Evolutionary conservation across 768 basidiomycete genomes (phyloP), one percentile per base, ranked within the genome.

Genomic region (Floccularia luteovirens): DNA sequence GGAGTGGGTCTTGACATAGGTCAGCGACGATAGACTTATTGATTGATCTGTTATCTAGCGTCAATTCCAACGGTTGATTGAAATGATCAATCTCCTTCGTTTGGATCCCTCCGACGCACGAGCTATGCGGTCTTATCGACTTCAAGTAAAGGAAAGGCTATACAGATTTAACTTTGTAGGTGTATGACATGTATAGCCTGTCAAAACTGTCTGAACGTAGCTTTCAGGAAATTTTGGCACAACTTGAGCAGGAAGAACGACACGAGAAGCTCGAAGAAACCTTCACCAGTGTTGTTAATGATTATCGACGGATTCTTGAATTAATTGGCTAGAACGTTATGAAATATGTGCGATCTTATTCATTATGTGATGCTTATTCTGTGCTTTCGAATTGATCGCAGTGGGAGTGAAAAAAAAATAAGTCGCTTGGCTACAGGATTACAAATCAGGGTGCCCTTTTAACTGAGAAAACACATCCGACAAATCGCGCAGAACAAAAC

Each of bases 161-260:
- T 97, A 88, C 54, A 74, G 91, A 16, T 97, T 97, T 63, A 99
- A 98, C 63, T 96, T 82, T 57, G 91, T 92, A 52, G 53, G 86
- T 71, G 17, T 16, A 6, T 14, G 11, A 14, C 8, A 31, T 25
- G 11, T 39, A 17, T 41, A 36, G 20, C 48, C 17, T 21, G 39
- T 11, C 4, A 8, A 16, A 21, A 28, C 24, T 24, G 12, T 40
- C 24, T 32, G 20, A 37, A 13, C 32, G 25, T 31, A 28, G 2
- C 12, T 35, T 22, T 13, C 44, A 93, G 90, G 90, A 93, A 68
- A 75, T 86, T 38, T 72, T 99, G 32, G 79, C 78, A 38, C 92
- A 93, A 53, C 65, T 97, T 43, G 89, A 93, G 43, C 83, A 86
- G 47, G 70, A 82, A 39, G 94, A 97, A 53, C 73, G 91, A 20